These are phyloP conservation scores for Schizosaccharomyces octosporus DNA, from an alignment of 805 yeast genomes.

Conservation along the genomic window DNA sequence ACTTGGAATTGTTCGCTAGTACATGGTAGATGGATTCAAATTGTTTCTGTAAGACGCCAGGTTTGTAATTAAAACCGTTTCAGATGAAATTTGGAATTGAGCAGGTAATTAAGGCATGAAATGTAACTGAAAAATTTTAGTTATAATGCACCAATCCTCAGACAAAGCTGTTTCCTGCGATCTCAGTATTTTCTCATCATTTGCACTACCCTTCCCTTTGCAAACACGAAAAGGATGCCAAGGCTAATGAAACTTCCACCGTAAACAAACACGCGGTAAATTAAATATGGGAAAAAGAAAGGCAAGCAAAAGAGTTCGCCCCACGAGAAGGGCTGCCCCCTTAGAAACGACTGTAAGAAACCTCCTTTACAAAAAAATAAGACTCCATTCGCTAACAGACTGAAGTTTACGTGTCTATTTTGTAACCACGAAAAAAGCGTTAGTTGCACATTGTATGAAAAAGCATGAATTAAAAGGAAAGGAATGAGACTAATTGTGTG, in stretches of 20 bases:
- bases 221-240: not conserved
- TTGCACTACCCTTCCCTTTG: not conserved
- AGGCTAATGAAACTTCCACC: not conserved
- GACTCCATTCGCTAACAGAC: not conserved
- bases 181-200: too few relatives aligned
- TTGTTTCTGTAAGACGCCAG: too few relatives aligned
- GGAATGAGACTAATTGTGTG: not conserved
- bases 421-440: constrained; percentile 3
- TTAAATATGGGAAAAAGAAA: constrained; percentile 1
- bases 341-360: constrained; percentile 1
- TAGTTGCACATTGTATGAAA: not conserved
- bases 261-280: too few relatives aligned
- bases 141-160: too few relatives aligned
- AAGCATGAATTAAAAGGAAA: not conserved
- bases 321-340: not conserved
- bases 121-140: too few relatives aligned
- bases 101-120: too few relatives aligned
- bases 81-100: too few relatives aligned
- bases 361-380: not conserved
- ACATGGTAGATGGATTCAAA: too few relatives aligned
- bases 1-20: too few relatives aligned
- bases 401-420: constrained; percentile 1
- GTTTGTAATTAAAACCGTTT: too few relatives aligned
- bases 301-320: not conserved
- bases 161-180: too few relatives aligned